Percentiles rank a stretch among this genome's conserved stretches.
Evolutionary conservation across 768 basidiomycete species (phyloP).

Genomic region (Mycena crocata): DNA sequence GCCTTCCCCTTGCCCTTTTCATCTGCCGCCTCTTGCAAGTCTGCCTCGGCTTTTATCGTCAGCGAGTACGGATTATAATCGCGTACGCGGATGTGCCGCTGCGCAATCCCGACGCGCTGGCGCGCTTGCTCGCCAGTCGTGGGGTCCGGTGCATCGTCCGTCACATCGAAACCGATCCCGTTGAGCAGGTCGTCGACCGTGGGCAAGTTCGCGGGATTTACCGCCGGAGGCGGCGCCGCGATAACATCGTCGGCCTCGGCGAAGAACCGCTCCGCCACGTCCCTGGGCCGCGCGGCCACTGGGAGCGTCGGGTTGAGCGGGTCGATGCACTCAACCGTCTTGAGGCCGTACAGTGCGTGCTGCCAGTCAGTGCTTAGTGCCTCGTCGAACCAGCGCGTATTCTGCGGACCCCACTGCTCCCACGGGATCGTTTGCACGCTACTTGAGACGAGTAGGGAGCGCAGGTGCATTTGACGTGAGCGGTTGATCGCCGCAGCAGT

Average conservation of each 20-base stretch:
- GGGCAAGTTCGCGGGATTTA: slow-evolving; percentile 19
- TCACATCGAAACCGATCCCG: slow-evolving; percentile 27
- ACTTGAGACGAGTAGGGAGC: slow-evolving; percentile 30
- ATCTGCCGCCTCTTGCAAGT: slow-evolving; percentile 9
- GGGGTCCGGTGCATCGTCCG: slow-evolving; percentile 13
- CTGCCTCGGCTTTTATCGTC: slow-evolving; percentile 21
- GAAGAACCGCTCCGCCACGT: slow-evolving; percentile 8
- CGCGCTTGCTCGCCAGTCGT: slow-evolving; percentile 6
- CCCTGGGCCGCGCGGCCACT: slow-evolving; percentile 10
- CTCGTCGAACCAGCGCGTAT: slow-evolving; percentile 67
- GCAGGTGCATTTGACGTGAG: slow-evolving; percentile 32
- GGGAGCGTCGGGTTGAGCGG: slow-evolving; percentile 28
- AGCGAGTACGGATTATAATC: slow-evolving; percentile 53
- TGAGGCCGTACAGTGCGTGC: slow-evolving; percentile 62
- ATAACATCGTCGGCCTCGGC: slow-evolving; percentile 10
- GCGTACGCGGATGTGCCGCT: slow-evolving; percentile 47
- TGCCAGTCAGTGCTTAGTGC: slow-evolving; percentile 65
- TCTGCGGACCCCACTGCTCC: slow-evolving; percentile 63
- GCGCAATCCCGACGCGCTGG: slow-evolving; percentile 1
- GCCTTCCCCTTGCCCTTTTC: slow-evolving; percentile 37
- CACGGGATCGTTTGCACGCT: slow-evolving; percentile 50
- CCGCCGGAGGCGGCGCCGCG: background rate
- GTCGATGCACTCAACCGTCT: slow-evolving; percentile 59
- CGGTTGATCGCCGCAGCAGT: slow-evolving; percentile 8
- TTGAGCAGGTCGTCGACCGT: slow-evolving; percentile 31